Percentiles rank a stretch among this genome's conserved stretches.
These are phyloP conservation scores for Prunus dulcis DNA, from an alignment of 306 rosid genomes.

Conservation along the genomic window DNA sequence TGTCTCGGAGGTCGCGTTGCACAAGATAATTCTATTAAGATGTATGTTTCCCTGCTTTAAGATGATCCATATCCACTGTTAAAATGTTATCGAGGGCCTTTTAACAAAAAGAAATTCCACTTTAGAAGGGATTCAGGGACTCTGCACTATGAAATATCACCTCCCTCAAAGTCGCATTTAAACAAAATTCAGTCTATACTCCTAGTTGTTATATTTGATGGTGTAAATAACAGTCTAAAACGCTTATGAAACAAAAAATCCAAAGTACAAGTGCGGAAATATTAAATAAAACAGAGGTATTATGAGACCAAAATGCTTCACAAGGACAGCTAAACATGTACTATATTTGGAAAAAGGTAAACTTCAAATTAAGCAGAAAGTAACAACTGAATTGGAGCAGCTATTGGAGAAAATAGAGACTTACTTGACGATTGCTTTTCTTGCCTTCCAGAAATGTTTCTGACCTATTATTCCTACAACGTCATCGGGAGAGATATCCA, in stretches of 20 bases:
- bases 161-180: slow-evolving; percentile 29
- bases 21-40: slow-evolving; percentile 46
- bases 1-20: slow-evolving; percentile 68
- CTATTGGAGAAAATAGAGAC: slow-evolving; percentile 17
- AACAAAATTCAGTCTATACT: slow-evolving; percentile 19
- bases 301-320: slow-evolving; percentile 7
- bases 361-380: slow-evolving; percentile 6
- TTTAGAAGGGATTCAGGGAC: slow-evolving; percentile 50
- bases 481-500: slow-evolving; percentile 77
- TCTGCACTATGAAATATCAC: slow-evolving; percentile 31
- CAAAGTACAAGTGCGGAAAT: background rate
- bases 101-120: slow-evolving; percentile 32
- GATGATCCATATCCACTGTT: slow-evolving; percentile 57
- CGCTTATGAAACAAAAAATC: background rate
- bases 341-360: background rate
- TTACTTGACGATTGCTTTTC: slow-evolving; percentile 86
- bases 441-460: slow-evolving; percentile 95
- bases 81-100: slow-evolving; percentile 51
- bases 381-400: background rate
- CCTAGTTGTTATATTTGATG: slow-evolving; percentile 18
- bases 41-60: slow-evolving; percentile 59
- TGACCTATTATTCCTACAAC: slow-evolving; percentile 83
- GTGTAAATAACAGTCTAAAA: slow-evolving; percentile 21
- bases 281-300: slow-evolving; percentile 5
- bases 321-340: background rate